Percentiles rank a stretch among this genome's conserved stretches.
Conservation (phyloP, 331 rosid genomes). For the Acacia concinna region DNA sequence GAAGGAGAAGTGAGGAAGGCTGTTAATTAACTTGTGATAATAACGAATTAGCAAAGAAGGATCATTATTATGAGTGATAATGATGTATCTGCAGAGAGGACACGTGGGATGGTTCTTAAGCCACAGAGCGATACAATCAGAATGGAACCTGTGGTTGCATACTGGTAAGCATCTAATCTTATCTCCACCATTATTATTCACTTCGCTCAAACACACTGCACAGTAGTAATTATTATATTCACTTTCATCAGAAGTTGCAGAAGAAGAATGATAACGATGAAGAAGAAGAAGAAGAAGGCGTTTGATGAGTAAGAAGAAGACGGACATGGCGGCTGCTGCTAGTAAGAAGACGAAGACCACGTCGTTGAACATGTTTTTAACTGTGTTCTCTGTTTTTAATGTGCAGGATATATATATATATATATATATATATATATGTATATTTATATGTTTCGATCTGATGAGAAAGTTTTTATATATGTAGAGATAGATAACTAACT, state of each 20-base stretch:
- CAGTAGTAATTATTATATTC: slow-evolving; percentile 20
- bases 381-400: neutral
- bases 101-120: slow-evolving; percentile 30
- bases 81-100: slow-evolving; percentile 36
- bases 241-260: neutral
- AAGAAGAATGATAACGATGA: neutral
- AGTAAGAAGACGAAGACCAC: neutral
- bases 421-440: too few relatives aligned
- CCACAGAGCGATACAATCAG: slow-evolving; percentile 32
- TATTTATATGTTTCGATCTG: too few relatives aligned
- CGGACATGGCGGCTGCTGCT: neutral
- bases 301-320: neutral
- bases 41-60: neutral
- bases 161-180: slow-evolving; percentile 7
- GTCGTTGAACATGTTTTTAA: neutral
- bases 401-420: neutral
- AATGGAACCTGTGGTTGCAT: slow-evolving; percentile 38
- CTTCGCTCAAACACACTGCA: slow-evolving; percentile 36
- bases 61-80: neutral
- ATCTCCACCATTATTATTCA: slow-evolving; percentile 1
- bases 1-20: neutral
- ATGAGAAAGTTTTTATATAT: neutral
- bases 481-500: neutral
- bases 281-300: neutral
- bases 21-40: too few relatives aligned